Percentiles rank a stretch among this genome's conserved stretches.
Evolutionary conservation across 257 asterid species (phyloP).

Genomic region (Apocynum venetum): DNA sequence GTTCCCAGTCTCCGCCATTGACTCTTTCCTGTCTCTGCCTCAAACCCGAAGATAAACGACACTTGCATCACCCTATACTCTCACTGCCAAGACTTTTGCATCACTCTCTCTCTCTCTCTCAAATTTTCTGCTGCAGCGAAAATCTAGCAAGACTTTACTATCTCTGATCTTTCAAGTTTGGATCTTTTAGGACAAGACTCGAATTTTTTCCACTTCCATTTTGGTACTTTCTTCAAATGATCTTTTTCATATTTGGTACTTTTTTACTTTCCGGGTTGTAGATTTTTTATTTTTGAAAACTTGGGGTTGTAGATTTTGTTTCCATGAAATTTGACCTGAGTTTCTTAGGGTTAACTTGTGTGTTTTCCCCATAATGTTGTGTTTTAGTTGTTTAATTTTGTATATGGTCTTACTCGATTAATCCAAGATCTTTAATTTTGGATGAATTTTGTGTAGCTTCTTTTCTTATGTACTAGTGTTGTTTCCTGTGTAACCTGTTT

Average conservation of each 20-base stretch:
- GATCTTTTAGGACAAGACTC: constrained; percentile 6
- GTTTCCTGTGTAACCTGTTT: not conserved
- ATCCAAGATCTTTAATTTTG: not conserved
- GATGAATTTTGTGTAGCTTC: not conserved
- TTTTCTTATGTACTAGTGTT: not conserved
- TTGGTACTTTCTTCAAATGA: constrained; percentile 1
- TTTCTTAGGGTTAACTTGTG: not conserved
- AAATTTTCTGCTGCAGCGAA: constrained; percentile 4
- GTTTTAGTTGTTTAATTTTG: not conserved
- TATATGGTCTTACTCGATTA: not conserved
- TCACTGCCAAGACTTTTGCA: constrained; percentile 8
- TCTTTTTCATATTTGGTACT: not conserved
- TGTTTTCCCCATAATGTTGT: not conserved
- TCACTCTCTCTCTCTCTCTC: not conserved
- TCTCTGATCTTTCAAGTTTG: constrained; percentile 3
- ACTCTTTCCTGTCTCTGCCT: constrained; percentile 29
- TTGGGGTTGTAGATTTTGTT: constrained; percentile 3
- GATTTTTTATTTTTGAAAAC: not conserved
- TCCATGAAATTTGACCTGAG: not conserved
- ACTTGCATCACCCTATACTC: constrained; percentile 6
- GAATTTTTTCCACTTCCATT: not conserved
- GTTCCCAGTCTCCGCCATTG: constrained; percentile 43
- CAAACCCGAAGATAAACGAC: constrained; percentile 12
- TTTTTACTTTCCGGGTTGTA: constrained; percentile 14
- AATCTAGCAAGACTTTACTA: not conserved